Conservation (phyloP, 257 asterid species). For the Echium plantagineum region DNA sequence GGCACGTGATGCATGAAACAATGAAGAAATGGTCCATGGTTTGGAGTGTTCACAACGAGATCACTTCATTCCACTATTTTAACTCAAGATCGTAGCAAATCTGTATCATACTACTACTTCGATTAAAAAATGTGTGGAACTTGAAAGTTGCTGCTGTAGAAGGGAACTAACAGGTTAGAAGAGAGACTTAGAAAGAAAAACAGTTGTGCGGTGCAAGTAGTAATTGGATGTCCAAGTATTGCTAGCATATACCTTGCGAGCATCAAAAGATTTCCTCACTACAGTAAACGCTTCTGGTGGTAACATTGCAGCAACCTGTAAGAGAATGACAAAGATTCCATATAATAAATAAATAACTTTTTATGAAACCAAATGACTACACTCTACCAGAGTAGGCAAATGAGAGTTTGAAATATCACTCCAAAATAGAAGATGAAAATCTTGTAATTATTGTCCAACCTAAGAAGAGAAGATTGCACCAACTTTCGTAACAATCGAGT, state of each 20-base stretch:
- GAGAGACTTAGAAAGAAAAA: background rate
- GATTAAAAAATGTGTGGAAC: background rate
- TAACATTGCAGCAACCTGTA: conserved; percentile 91
- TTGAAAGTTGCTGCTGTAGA: background rate
- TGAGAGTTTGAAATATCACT: background rate
- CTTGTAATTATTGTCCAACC: background rate
- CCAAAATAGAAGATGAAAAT: background rate
- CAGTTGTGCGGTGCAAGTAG: background rate
- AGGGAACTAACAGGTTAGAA: background rate
- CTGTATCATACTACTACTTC: background rate
- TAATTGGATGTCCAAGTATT: background rate
- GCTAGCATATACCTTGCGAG: conserved; percentile 65
- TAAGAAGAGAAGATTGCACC: background rate
- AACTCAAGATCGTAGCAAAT: background rate
- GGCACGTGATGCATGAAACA: background rate
- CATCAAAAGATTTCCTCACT: conserved; percentile 88
- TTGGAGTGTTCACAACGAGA: background rate
- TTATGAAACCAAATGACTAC: background rate
- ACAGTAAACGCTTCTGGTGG: conserved; percentile 82
- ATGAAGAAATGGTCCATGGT: too few species aligned
- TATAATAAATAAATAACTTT: conserved; percentile 7
- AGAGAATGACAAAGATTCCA: conserved; percentile 6
- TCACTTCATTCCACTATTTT: background rate
- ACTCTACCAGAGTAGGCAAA: background rate
- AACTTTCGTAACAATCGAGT: background rate